phyloP scores from a whole-genome alignment of 2,329 filamentous ascomycete species.

The Grosmannia huntii region DNA sequence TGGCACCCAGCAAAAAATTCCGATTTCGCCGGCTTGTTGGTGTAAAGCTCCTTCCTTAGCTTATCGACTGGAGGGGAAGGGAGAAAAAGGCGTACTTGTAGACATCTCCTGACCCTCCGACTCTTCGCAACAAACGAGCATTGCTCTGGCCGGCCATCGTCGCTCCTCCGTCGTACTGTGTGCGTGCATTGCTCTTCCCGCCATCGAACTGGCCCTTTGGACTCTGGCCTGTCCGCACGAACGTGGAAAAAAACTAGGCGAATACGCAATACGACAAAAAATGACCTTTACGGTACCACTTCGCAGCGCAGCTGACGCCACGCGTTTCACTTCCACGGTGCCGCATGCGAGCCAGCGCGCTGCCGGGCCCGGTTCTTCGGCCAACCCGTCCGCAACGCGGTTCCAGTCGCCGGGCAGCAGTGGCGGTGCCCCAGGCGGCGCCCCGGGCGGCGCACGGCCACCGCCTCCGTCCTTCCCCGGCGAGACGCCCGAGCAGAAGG shows the following conservation, averaged over 20 bases:
- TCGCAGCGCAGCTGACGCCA: constrained; percentile 66
- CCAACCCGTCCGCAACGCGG: constrained; percentile 8
- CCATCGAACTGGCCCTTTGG: too few relatives aligned
- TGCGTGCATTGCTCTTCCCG: too few relatives aligned
- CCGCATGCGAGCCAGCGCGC: constrained; percentile 58
- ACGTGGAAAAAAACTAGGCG: too few relatives aligned
- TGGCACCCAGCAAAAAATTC: not conserved
- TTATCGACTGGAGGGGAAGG: not conserved
- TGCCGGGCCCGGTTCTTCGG: constrained; percentile 8
- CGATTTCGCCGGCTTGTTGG: not conserved
- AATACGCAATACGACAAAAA: not conserved
- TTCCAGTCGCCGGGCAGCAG: constrained; percentile 9
- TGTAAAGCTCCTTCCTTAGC: not conserved
- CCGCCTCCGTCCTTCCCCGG: constrained; percentile 13
- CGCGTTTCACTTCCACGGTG: constrained; percentile 60
- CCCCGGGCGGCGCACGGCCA: constrained; percentile 1
- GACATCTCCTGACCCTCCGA: not conserved
- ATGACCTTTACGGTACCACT: constrained; percentile 18
- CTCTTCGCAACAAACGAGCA: not conserved
- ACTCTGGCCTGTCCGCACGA: not conserved
- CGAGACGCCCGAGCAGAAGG: constrained; percentile 58
- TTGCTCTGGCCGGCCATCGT: too few relatives aligned
- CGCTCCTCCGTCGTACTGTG: too few relatives aligned
- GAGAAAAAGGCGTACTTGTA: not conserved
- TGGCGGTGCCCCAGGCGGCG: not conserved